Base-by-base conservation (phyloP, 139 green algal genomes). In the Haematococcus sp. region DNA sequence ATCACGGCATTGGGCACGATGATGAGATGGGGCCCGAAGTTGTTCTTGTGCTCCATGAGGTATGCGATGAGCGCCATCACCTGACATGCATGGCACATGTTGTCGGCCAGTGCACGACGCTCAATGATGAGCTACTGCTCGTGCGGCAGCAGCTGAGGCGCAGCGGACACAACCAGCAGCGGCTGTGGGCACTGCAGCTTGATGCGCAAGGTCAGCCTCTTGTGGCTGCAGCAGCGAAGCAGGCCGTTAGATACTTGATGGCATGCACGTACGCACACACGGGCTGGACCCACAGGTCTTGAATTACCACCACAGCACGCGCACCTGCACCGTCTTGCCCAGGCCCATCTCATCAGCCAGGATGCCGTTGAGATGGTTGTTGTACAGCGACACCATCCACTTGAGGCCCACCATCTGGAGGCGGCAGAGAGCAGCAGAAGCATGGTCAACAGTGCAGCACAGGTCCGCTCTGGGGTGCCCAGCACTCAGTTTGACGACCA, bases 1-100 rank as follows among this genome's bases (percentile, higher is more conserved):
- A 99, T 93, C 55, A 99, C 96, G 15, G 96, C 96, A 75, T 99
- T 99, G 80, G 96, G 96, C 74, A 99, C 96, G 75, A 99, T 98
- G 87, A 99, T 99, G 52, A 99, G 87, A 87, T 99, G 96, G 3
- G 96, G 96, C 23, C 96, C 96, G 67, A 89, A 96, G 83, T 97
- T 95, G 76, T 88, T 80, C 84, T 97, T 99, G 84, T 91, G 82
- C 87, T 99, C 95, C 89, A 98, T 98, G 19, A 99, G 83, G 88
- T 98, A 97, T 1, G 95, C 96, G 64, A 99, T 93, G 30, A 99
- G 86, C 20, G 93, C 89, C 91, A 98, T 97, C 23, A 98, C 93
- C 90, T 97, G 87, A n/a, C 4, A 60, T 3, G 52, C 9, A 60
- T 60, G 52, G 52, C 11, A n/a, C n/a, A n/a, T n/a, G n/a, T n/a